Evolutionary conservation across 441 rosid species (phyloP), one percentile per base, ranked within the genome.

Genomic region (Eutrema salsugineum): DNA sequence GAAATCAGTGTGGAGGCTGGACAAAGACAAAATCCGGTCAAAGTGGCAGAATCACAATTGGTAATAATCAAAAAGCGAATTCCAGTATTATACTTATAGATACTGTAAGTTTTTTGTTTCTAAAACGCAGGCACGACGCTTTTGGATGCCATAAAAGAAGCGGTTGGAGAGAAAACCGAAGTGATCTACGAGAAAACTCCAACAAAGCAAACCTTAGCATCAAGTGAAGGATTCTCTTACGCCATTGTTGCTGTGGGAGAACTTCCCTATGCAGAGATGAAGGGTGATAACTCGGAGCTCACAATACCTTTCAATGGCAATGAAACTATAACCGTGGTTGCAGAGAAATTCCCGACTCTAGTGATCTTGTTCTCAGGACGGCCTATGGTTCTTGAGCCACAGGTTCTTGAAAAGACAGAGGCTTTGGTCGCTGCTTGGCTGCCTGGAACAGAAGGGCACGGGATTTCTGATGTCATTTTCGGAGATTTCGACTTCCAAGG

Each of bases 1-100:
- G 98, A 24, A 83, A 79, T 63, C 96, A 93, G 75, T 93, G 98
- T 53, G 97, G 98, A 68, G 98, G 97, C 47, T 93, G 98, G 97
- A 89, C 97, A 24, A 78, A 58, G 65, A 72, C 79, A 63, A 83
- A 87, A 90, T 50, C 69, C 33, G 98, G 98, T 62, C 8, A 24
- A 63, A 82, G 90, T 9, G 94, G 98, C 76, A 80, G 80, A 47
- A 88, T 87, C 60, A 91, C 97, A 28, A 78, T 86, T 1, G 97
- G 97, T 93, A 83, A 85, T 71, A 80, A n/a, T n/a, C n/a, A n/a
- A n/a, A 33, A 11, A 53, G 6, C 11, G 3, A 11, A 28, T 38
- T 59, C 9, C 11, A n/a, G n/a, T n/a, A n/a, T n/a, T n/a, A n/a
- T n/a, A n/a, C n/a, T n/a, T n/a, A n/a, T n/a, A n/a, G n/a, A n/a